Base-by-base conservation (phyloP, 352 stramenopile species). In the Pythium periplocum region DNA sequence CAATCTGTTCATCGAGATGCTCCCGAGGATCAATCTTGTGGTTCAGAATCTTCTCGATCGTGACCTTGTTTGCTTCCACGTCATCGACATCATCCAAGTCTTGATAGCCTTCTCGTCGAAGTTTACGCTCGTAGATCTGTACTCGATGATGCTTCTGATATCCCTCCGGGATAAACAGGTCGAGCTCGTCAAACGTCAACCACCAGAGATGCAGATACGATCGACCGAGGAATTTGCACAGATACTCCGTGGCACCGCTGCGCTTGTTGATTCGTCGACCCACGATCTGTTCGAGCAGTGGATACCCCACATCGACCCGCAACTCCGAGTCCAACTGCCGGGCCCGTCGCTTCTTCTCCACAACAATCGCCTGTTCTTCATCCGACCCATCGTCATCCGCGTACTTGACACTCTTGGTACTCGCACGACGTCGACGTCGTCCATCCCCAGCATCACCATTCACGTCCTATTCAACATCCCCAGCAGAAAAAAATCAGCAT, bases 121-220 rank as follows among this genome's bases (percentile, higher is more conserved):
- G 52, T 54, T 93, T 94, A 40, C 82, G 78, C 60, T 96, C 86
- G 55, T 93, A 96, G 12, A 84, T 53, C 35, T 92, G 83, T 12
- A 96, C 83, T 26, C 83, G 82, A 51, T 94, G 75, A 31, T 89
- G 78, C 50, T 93, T 93, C 43, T 91, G 84, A 55, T 94, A 93
- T 8, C 83, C 86, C 43, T 89, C 78, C 1, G 81, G 73, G 41
- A 93, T 82, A 61, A 94, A 94, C 12, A 92, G 53, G 57, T 96
- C 78, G 42, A 96, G 34, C 49, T 95, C 87, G 35, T 85, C 73
- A 55, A 94, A 95, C 50, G 81, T 91, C 34, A 95, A 77, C 87
- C 87, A 96, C 50, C 83, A 92, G 45, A 94, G 55, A 49, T 96
- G 87, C 59, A 96, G 67, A 51, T 94, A 95, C 38, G 87, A 96